phyloP scores from a whole-genome alignment of 805 yeast genomes.

The Myxozyma vanderwaltii region DNA sequence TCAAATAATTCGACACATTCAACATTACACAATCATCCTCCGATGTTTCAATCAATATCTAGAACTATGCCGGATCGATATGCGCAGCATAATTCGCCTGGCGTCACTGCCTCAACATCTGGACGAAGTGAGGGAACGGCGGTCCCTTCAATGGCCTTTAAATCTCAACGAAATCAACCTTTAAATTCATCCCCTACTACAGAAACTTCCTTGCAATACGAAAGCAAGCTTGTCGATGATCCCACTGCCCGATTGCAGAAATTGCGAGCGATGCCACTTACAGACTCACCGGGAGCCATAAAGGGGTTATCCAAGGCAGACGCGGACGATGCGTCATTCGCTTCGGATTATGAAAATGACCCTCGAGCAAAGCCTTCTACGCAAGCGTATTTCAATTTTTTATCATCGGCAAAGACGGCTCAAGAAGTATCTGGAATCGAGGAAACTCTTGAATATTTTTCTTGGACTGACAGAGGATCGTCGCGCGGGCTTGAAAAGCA shows the following conservation, averaged over 20 bases:
- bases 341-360: not conserved
- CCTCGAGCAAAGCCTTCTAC: not conserved
- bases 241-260: not conserved
- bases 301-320: not conserved
- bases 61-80: slow-evolving; percentile 25
- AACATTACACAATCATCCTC: not conserved
- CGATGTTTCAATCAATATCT: slow-evolving; percentile 27
- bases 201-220: not conserved
- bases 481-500: slow-evolving; percentile 59
- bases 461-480: slow-evolving; percentile 73
- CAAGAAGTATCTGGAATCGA: slow-evolving; percentile 47
- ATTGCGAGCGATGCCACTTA: slow-evolving; percentile 4
- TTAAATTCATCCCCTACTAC: not conserved
- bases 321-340: not conserved
- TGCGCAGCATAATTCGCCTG: slow-evolving; percentile 11
- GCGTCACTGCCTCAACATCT: not conserved
- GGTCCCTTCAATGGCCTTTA: slow-evolving; percentile 5
- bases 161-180: slow-evolving; percentile 9
- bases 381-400: slow-evolving; percentile 15
- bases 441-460: slow-evolving; percentile 73
- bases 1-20: not conserved
- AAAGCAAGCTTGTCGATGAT: not conserved
- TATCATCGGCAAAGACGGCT: slow-evolving; percentile 20
- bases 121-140: not conserved
- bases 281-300: not conserved